A percentile compares a stretch with the other conserved stretches of the same genome.
Evolutionary conservation across 768 basidiomycete species (phyloP).

Genomic region (Neoboletus subvelutipes): DNA sequence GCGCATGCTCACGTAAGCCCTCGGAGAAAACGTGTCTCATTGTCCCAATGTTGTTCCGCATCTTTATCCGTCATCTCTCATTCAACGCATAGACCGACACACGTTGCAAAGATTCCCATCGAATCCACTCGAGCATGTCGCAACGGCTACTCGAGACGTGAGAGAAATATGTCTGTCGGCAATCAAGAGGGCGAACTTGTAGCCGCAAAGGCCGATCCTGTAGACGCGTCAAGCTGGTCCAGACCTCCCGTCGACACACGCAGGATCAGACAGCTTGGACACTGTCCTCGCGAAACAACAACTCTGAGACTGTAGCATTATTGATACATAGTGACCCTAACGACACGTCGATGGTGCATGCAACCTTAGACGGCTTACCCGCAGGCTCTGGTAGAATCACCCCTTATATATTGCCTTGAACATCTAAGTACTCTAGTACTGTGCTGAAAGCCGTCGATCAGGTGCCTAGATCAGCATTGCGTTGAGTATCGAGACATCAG

Average conservation of each 20-base stretch:
- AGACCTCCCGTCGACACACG: background rate
- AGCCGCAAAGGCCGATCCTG: too few species aligned
- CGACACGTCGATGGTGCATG: too few species aligned
- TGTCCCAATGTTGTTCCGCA: background rate
- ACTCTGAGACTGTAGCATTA: background rate
- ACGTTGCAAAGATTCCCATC: too few species aligned
- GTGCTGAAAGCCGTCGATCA: background rate
- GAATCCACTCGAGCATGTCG: too few species aligned
- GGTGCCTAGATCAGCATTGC: background rate
- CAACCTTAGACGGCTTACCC: too few species aligned
- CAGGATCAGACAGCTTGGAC: background rate
- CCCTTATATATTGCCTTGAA: background rate
- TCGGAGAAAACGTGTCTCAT: background rate
- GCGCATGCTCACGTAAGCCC: constrained; percentile 1
- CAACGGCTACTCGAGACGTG: too few species aligned
- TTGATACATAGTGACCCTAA: too few species aligned
- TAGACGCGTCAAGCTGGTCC: too few species aligned
- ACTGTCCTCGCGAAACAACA: background rate
- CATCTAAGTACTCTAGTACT: background rate
- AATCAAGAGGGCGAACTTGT: too few species aligned
- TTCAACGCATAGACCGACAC: too few species aligned
- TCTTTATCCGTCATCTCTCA: too few species aligned
- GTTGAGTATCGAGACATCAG: background rate
- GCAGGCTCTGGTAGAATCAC: constrained; percentile 4
- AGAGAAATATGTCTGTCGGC: too few species aligned